Percentiles rank a stretch among this genome's conserved stretches.
Conservation (phyloP, 768 basidiomycete genomes). For the Leccinellum luteum region DNA sequence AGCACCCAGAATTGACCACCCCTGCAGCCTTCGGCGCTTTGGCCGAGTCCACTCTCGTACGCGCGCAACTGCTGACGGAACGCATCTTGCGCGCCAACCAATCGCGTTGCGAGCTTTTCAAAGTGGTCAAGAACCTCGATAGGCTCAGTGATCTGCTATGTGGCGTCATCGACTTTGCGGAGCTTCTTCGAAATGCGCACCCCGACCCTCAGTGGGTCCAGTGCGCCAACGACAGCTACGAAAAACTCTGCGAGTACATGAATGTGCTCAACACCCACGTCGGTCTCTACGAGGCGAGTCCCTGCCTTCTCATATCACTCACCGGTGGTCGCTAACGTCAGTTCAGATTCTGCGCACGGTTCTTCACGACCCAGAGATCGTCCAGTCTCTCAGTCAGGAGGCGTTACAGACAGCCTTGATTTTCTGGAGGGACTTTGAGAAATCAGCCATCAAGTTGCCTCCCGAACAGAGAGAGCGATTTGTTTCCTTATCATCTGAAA, state of each 20-base stretch:
- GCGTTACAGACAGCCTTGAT: constrained; percentile 87
- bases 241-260: constrained; percentile 94
- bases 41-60: constrained; percentile 74
- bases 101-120: constrained; percentile 69
- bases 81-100: constrained; percentile 75
- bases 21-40: constrained; percentile 70
- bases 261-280: constrained; percentile 94
- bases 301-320: constrained; percentile 3
- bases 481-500: constrained; percentile 86
- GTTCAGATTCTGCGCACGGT: constrained; percentile 68
- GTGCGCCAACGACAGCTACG: constrained; percentile 85
- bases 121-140: constrained; percentile 95
- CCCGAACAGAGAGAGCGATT: constrained; percentile 74
- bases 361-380: constrained; percentile 63
- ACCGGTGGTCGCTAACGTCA: constrained; percentile 17
- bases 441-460: constrained; percentile 91
- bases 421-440: constrained; percentile 96
- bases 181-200: constrained; percentile 90
- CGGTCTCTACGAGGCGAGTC: constrained; percentile 81
- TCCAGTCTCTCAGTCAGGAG: constrained; percentile 65
- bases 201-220: constrained; percentile 82
- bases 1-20: constrained; percentile 66
- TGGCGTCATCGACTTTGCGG: constrained; percentile 94
- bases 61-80: constrained; percentile 79
- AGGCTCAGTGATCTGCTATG: constrained; percentile 94